Base-by-base conservation (phyloP, 1,284 basidiomycete genomes). In the Laetiporus sulphureus region DNA sequence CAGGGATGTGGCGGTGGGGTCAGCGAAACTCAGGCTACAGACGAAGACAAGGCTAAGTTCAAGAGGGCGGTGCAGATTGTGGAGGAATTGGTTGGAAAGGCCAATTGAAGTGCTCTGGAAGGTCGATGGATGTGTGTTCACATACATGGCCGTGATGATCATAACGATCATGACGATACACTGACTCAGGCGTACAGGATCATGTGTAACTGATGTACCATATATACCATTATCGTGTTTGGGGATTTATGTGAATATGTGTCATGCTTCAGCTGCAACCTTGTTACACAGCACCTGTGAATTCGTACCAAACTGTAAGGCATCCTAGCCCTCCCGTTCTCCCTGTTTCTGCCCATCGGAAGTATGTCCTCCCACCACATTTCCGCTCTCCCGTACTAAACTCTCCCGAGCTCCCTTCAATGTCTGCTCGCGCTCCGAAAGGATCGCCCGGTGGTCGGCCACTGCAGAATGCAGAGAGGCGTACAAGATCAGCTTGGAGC, bases 41-140 rank as follows among this genome's bases (percentile, higher is more conserved):
- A 68, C 6, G 77, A 77, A 51, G 62, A 88, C 38, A 84, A 77
- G 63, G 63, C 44, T 19, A 69, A 77, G 59, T 88, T 88, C 58
- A 70, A 68, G 58, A 62, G 78, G 15, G 84, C 84, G 3, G 76
- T 87, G 4, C 72, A 71, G 37, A 85, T 87, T 36, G 71, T 85
- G 15, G 62, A 76, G 21, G 55, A 69, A 47, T 58, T 83, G 38
- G 72, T 72, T 23, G 57, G 53, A 16, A 70, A 69, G 55, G 66
- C 48, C 10, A 45, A 50, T 15, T 53, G 39, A 39, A 11, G 6
- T 12, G 10, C 5, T 23, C 16, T 5, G 18, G 12, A 13, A 27
- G 7, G 25, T 8, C 8, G 13, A 7, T 8, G 25, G 25, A 27
- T 8, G 8, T 8, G 25, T 7, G 13, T 27, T 7, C 8, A 27